Percentiles rank a stretch among this genome's conserved stretches.
These are phyloP conservation scores for Phyllosticta ampelicida DNA, from an alignment of 2,329 filamentous ascomycete species.

Conservation along the genomic window DNA sequence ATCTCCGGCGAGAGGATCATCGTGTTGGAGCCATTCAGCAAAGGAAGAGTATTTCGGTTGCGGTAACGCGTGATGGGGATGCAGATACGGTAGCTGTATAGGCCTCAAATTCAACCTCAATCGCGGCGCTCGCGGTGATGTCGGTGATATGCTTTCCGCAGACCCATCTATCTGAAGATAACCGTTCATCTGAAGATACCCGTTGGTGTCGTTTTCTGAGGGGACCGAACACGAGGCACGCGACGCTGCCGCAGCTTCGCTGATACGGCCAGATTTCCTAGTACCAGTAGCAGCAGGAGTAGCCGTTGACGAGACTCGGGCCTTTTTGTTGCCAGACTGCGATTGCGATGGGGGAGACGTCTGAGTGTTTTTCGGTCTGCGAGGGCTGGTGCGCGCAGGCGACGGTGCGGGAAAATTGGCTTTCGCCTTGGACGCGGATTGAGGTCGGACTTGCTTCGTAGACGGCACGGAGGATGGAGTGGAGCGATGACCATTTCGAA, in stretches of 20 bases:
- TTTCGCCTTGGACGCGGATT: conserved; percentile 1
- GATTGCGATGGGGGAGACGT: not conserved
- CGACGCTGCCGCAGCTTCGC: conserved; percentile 3
- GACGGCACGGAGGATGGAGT: not conserved
- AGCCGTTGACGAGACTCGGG: not conserved
- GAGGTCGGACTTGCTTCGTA: not conserved
- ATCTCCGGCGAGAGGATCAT: conserved; percentile 37
- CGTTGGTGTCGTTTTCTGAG: not conserved
- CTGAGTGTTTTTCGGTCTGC: not conserved
- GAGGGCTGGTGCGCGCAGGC: not conserved
- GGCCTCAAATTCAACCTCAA: conserved; percentile 42
- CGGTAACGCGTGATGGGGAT: conserved; percentile 40
- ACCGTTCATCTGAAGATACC: not conserved
- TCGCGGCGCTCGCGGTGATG: conserved; percentile 14
- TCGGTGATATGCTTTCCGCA: not conserved
- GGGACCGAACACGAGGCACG: not conserved
- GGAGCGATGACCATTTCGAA: conserved; percentile 2
- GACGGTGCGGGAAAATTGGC: not conserved
- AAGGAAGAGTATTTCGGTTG: conserved; percentile 41
- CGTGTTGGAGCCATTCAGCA: conserved; percentile 53
- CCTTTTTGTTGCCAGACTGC: not conserved
- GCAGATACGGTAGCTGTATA: conserved; percentile 35
- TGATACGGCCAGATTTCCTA: conserved; percentile 9
- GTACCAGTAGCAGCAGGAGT: conserved; percentile 3
- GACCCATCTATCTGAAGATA: not conserved